Base-by-base conservation (phyloP, 768 basidiomycete genomes). In the Psilocybe sp. region DNA sequence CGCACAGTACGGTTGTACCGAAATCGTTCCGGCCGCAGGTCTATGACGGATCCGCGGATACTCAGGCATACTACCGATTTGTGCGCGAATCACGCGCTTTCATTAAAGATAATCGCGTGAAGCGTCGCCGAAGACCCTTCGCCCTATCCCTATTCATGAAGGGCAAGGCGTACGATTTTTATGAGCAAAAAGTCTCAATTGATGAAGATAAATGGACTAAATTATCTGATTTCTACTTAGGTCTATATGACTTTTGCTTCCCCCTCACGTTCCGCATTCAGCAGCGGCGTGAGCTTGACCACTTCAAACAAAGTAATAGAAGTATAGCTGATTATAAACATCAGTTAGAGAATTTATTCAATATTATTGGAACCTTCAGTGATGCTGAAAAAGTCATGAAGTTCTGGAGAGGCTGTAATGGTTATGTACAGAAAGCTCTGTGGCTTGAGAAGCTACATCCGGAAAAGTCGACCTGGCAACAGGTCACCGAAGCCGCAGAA, bases 171-270 rank as follows among this genome's bases (percentile, higher is more conserved):
- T 63, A 64, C 40, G 54, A 68, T 11, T 71, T 68, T 36, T 74
- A 71, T 37, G 56, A 60, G 1, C 52, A 55, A 5, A 55, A 62
- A 12, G 66, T 69, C 0, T 53, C 67, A 0, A 46, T 53, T 2
- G 54, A 61, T 18, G 52, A 57, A 0, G 44, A 57, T 6, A 23
- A 54, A 0, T 74, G 69, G 67, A 55, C 28, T 1, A n/a, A n/a
- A n/a, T 18, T 67, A 0, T 37, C 56, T 18, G 28, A 52, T 1
- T 69, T 72, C 50, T 65, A 69, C 16, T 28, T 42, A 1, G 61
- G 57, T 16, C 12, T 74, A n/a, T 71, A 70, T 42, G 60, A 71
- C 16, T 65, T 66, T 38, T 70, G 69, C 32, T 72, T 71, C 52
- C 71, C 71, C 0, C 42, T 61, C 0, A 56, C 69, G 34, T 72